These are phyloP conservation scores for Melampsora abietis-canadensis DNA, from an alignment of 1,284 basidiomycete species.

Conservation along the genomic window DNA sequence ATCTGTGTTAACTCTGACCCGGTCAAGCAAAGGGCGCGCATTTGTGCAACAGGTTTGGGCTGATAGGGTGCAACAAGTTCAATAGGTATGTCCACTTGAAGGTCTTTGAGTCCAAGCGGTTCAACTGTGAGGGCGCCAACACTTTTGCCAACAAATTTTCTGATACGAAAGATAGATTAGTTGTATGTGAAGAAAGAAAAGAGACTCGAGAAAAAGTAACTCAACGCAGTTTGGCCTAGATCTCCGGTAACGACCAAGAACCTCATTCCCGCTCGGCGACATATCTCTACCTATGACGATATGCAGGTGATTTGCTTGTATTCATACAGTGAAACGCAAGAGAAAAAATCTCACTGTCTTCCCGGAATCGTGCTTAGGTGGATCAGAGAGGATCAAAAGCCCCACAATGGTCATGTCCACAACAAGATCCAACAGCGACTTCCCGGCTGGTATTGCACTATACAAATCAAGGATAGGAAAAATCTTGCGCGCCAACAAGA, in stretches of 20 bases:
- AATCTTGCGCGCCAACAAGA: conserved; percentile 56
- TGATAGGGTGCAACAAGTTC: conserved; percentile 53
- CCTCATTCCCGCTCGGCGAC: conserved; percentile 62
- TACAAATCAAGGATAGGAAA: conserved; percentile 46
- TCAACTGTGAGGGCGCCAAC: conserved; percentile 60
- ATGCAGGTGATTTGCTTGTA: no score
- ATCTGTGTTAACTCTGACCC: conserved; percentile 60
- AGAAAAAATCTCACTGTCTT: conserved; percentile 59
- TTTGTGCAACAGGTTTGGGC: conserved; percentile 45
- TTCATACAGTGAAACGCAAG: conserved; percentile 38
- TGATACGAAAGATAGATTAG: conserved; percentile 52
- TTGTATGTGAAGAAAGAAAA: background rate
- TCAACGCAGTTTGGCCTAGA: conserved; percentile 57
- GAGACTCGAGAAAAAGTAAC: no score
- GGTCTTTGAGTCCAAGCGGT: conserved; percentile 46
- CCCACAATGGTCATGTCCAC: conserved; percentile 62
- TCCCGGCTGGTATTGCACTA: conserved; percentile 52
- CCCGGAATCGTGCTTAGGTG: conserved; percentile 62
- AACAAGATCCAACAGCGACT: conserved; percentile 46
- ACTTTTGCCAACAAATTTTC: conserved; percentile 57
- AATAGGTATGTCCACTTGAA: conserved; percentile 54
- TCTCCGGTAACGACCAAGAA: conserved; percentile 70
- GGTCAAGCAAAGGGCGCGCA: conserved; percentile 47
- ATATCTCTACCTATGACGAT: no score
- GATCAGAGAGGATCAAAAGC: conserved; percentile 65